Evolutionary conservation across 805 yeast genomes (phyloP).

Genomic region (Metschnikowia santaceciliae): DNA sequence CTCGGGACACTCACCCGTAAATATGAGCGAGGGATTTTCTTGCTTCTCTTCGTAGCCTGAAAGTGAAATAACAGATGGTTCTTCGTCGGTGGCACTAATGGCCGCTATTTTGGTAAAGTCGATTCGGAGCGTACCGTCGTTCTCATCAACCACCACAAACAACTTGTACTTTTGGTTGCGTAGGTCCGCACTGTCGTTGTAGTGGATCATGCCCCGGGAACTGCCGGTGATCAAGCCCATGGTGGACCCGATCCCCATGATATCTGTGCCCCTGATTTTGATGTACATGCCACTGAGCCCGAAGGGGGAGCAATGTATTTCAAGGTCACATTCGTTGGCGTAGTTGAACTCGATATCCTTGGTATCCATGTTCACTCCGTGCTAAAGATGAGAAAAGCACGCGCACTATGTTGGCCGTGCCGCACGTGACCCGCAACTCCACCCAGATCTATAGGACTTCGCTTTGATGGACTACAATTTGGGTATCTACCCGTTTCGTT

Average conservation of each 20-base stretch:
- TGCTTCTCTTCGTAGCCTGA: conserved; percentile 26
- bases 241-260: conserved; percentile 53
- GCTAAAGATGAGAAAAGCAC: neutral
- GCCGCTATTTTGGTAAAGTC: conserved; percentile 48
- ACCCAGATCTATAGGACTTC: neutral
- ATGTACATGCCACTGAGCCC: conserved; percentile 51
- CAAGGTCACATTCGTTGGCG: conserved; percentile 50
- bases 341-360: conserved; percentile 32
- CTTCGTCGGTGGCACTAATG: conserved; percentile 17
- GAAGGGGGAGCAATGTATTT: conserved; percentile 54
- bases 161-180: conserved; percentile 46
- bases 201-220: conserved; percentile 46
- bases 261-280: conserved; percentile 44
- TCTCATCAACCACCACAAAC: conserved; percentile 46
- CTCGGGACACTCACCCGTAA: conserved; percentile 49
- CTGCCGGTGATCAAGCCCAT: conserved; percentile 55
- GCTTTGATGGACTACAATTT: too few relatives aligned
- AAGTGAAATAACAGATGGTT: conserved; percentile 21
- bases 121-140: conserved; percentile 42
- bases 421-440: neutral
- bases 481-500: too few relatives aligned
- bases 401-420: neutral
- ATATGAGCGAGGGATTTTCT: conserved; percentile 45
- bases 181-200: conserved; percentile 45
- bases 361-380: neutral